phyloP scores from a whole-genome alignment of 2,329 filamentous ascomycete genomes.

The Drechslerella dactyloides region DNA sequence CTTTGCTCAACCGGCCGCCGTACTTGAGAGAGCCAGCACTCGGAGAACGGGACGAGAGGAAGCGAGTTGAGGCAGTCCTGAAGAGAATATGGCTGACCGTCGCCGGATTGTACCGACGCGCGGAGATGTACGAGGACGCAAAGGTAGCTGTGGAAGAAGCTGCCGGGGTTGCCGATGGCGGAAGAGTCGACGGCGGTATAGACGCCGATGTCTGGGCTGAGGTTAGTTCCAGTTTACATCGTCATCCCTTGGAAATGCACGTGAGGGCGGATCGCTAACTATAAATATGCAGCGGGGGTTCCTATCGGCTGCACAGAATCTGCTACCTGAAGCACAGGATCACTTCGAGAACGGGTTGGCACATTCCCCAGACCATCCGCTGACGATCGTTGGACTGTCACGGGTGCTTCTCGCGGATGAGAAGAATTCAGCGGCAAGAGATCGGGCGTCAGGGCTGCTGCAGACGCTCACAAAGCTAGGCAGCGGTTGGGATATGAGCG shows the following conservation, averaged over 20 bases:
- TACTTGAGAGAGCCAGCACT: slow-evolving; percentile 53
- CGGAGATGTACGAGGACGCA: slow-evolving; percentile 79
- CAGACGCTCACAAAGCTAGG: slow-evolving; percentile 84
- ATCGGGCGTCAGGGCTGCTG: slow-evolving; percentile 84
- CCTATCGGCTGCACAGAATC: slow-evolving; percentile 68
- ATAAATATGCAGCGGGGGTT: slow-evolving; percentile 67
- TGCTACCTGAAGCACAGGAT: slow-evolving; percentile 72
- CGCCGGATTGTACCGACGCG: slow-evolving; percentile 82
- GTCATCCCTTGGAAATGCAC: neutral
- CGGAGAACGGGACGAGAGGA: slow-evolving; percentile 53
- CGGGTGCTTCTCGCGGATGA: slow-evolving; percentile 71
- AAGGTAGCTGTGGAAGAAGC: slow-evolving; percentile 82
- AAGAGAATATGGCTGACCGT: slow-evolving; percentile 89
- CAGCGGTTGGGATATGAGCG: slow-evolving; percentile 84
- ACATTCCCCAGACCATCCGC: slow-evolving; percentile 78
- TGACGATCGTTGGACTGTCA: slow-evolving; percentile 80
- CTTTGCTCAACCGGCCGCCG: slow-evolving; percentile 51
- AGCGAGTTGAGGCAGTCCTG: slow-evolving; percentile 63
- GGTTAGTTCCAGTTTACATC: slow-evolving; percentile 64
- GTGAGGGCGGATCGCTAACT: slow-evolving; percentile 51
- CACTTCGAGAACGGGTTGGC: slow-evolving; percentile 83
- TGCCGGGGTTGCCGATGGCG: slow-evolving; percentile 75
- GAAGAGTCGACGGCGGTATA: slow-evolving; percentile 59
- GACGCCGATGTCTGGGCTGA: slow-evolving; percentile 75
- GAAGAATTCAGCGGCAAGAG: slow-evolving; percentile 74